Evolutionary conservation across 2,329 filamentous ascomycete species (phyloP).

Genomic region (Pseudogymnoascus sp.): DNA sequence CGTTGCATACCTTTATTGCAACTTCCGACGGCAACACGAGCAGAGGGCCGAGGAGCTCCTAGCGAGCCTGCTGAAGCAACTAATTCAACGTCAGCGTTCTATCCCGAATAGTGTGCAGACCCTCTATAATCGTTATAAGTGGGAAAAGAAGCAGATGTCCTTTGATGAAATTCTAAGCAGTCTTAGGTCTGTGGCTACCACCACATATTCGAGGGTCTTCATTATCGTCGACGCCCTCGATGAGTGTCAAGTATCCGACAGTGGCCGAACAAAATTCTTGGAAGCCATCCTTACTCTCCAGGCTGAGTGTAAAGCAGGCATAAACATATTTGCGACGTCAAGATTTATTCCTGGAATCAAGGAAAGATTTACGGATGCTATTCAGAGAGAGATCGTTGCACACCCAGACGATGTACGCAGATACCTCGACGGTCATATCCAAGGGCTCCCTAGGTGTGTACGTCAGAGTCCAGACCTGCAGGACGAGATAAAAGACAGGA

Average conservation of each 20-base stretch:
- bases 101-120: slow-evolving; percentile 25
- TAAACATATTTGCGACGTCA: slow-evolving; percentile 30
- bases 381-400: slow-evolving; percentile 27
- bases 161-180: slow-evolving; percentile 18
- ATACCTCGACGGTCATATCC: slow-evolving; percentile 24
- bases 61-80: slow-evolving; percentile 32
- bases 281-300: slow-evolving; percentile 22
- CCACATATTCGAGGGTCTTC: slow-evolving; percentile 16
- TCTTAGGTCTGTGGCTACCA: slow-evolving; percentile 16
- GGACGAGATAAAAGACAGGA: slow-evolving; percentile 19
- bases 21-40: slow-evolving; percentile 31
- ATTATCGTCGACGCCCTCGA: slow-evolving; percentile 16
- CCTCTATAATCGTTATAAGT: slow-evolving; percentile 25
- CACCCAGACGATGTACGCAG: slow-evolving; percentile 24
- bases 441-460: slow-evolving; percentile 17
- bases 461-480: slow-evolving; percentile 16
- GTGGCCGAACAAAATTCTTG: background rate
- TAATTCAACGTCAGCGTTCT: slow-evolving; percentile 21
- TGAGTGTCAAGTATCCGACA: slow-evolving; percentile 12
- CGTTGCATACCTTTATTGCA: slow-evolving; percentile 24
- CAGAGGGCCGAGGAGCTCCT: slow-evolving; percentile 31
- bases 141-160: slow-evolving; percentile 21
- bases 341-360: slow-evolving; percentile 23
- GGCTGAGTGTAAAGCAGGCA: background rate
- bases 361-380: slow-evolving; percentile 16